Conservation (phyloP, 2,329 filamentous ascomycete genomes). For the Aspergillus calidoustus region DNA sequence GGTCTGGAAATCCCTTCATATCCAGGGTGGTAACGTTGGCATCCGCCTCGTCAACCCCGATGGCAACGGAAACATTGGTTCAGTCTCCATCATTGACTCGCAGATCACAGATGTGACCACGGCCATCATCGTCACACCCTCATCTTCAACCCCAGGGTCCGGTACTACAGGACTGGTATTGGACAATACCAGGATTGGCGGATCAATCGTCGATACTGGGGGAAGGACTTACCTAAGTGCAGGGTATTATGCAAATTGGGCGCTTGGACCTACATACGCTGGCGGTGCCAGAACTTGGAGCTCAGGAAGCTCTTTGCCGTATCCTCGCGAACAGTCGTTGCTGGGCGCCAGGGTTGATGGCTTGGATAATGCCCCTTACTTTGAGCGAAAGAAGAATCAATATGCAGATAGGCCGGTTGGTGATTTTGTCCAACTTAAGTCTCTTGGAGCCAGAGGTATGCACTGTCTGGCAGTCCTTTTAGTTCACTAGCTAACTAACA, state of each 20-base stretch:
- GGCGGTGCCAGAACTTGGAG: not conserved
- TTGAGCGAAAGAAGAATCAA: slow-evolving; percentile 13
- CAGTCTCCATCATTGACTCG: slow-evolving; percentile 60
- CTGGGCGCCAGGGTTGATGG: not conserved
- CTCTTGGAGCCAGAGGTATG: slow-evolving; percentile 8
- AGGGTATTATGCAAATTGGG: slow-evolving; percentile 10
- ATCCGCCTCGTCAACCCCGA: slow-evolving; percentile 40
- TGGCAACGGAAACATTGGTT: slow-evolving; percentile 55
- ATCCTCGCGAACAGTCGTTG: slow-evolving; percentile 7
- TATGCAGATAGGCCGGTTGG: slow-evolving; percentile 1
- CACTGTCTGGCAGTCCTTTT: not conserved
- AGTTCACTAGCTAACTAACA: not conserved
- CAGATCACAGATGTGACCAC: slow-evolving; percentile 7
- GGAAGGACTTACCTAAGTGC: not conserved
- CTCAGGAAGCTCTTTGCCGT: not conserved
- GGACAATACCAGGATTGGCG: slow-evolving; percentile 14
- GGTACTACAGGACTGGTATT: slow-evolving; percentile 11
- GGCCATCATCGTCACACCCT: slow-evolving; percentile 1
- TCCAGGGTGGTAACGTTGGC: slow-evolving; percentile 52
- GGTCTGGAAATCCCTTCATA: slow-evolving; percentile 54
- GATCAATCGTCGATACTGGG: slow-evolving; percentile 6
- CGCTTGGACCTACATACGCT: slow-evolving; percentile 2
- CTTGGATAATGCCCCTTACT: slow-evolving; percentile 4
- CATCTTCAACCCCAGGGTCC: slow-evolving; percentile 4
- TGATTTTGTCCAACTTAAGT: slow-evolving; percentile 14